A percentile compares a stretch with the other conserved stretches of the same genome.
Evolutionary conservation across 331 rosid species (phyloP).

Genomic region (Phaseolus coccineus): DNA sequence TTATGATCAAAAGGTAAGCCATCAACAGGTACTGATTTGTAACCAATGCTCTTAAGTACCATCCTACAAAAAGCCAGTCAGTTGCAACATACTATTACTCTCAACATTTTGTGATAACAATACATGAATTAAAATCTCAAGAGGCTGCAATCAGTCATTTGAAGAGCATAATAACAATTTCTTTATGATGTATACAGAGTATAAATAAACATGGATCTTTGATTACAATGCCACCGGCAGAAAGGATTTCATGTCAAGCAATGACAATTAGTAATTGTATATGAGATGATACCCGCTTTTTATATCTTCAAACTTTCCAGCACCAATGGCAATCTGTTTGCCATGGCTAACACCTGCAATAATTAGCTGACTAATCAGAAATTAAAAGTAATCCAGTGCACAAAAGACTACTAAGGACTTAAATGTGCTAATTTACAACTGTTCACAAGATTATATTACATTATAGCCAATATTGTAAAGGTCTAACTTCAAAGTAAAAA

Average conservation of each 20-base stretch:
- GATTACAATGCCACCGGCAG: slow-evolving; percentile 17
- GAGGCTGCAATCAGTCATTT: slow-evolving; percentile 37
- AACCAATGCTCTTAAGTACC: slow-evolving; percentile 93
- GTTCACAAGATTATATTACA: background rate
- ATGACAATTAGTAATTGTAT: slow-evolving; percentile 29
- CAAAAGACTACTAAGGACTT: background rate
- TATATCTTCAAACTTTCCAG: slow-evolving; percentile 76
- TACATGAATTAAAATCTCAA: slow-evolving; percentile 17
- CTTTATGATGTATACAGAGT: slow-evolving; percentile 3
- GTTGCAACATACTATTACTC: slow-evolving; percentile 20
- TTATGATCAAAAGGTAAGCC: slow-evolving; percentile 84
- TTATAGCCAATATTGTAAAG: slow-evolving; percentile 1
- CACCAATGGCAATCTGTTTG: slow-evolving; percentile 77
- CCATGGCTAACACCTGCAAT: slow-evolving; percentile 77
- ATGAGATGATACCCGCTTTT: slow-evolving; percentile 71
- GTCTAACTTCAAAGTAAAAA: background rate
- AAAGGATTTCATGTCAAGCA: slow-evolving; percentile 38
- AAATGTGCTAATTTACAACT: background rate
- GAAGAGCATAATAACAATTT: slow-evolving; percentile 24
- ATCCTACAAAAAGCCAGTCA: slow-evolving; percentile 61
- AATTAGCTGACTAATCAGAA: slow-evolving; percentile 25
- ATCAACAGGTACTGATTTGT: slow-evolving; percentile 81
- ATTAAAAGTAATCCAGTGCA: slow-evolving; percentile 31
- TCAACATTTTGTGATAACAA: slow-evolving; percentile 19
- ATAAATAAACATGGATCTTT: slow-evolving; percentile 27